Base-by-base conservation (phyloP, 2,329 filamentous ascomycete species). In the Monilinia fructigena region DNA sequence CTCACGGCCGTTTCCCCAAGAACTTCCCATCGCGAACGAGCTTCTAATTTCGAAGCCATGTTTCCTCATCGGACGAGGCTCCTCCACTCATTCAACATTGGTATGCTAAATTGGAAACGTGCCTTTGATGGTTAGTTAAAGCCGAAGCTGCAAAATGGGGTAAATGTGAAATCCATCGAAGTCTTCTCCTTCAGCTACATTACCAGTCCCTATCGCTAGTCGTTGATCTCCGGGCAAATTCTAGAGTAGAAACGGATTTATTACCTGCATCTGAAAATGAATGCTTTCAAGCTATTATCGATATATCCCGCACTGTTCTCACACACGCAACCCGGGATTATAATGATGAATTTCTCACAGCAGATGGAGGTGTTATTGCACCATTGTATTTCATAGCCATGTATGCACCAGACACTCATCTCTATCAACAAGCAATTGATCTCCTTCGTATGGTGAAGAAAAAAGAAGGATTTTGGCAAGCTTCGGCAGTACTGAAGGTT, bases 371-470 rank as follows among this genome's bases (percentile, higher is more conserved):
- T 7, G 53, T 71, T 11, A 69, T 71, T 40, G 55, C 61, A 14
- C 59, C 68, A 4, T 55, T 72, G 5, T 71, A 71, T n/a, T 69
- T 70, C n/a, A 63, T 63, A 26, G 69, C 69, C 3, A 67, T 71
- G 67, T 66, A 59, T 14, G 64, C 66, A 12, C 26, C 55, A 31
- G 53, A 50, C n/a, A n/a, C 16, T 10, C 38, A 52, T 45, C 45
- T 68, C 28, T 55, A 66, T 47, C 68, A 64, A 55, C 58, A 68
- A 40, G 69, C 69, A 1, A 71, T 71, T 4, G 66, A 63, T 7
- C 55, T 72, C 2, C 63, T 72, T 1, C 48, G 55, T 31, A 50
- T 26, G n/a, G 52, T 68, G 20, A 68, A 65, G 50, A 63, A 59
- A 23, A 66, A 63, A 62, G 69, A 72, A 18, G 67, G 70, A 1